Evolutionary conservation across 1,139 yeast genomes (phyloP).

Genomic region (Saccharomyces hybrid): DNA sequence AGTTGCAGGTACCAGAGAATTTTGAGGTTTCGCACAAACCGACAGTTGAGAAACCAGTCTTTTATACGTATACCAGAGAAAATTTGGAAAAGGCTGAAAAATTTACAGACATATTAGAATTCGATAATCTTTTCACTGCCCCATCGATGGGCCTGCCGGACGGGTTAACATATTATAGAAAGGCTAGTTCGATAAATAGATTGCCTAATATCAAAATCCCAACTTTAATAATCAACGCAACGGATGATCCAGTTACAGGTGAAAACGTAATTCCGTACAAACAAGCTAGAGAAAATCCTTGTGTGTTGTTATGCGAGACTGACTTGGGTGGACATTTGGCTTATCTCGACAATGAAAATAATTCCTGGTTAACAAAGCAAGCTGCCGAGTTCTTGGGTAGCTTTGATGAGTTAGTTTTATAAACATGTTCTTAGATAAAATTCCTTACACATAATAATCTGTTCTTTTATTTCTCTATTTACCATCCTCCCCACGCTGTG

Average conservation of each 20-base stretch:
- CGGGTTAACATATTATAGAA: constrained; percentile 63
- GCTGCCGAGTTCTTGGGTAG: constrained; percentile 51
- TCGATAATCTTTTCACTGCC: constrained; percentile 66
- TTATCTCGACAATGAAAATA: constrained; percentile 46
- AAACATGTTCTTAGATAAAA: not conserved
- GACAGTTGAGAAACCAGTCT: constrained; percentile 15
- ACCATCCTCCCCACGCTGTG: constrained; percentile 71
- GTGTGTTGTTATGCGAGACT: constrained; percentile 54
- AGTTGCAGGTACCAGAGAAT: constrained; percentile 33
- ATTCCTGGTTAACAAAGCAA: constrained; percentile 64
- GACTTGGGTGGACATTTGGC: constrained; percentile 79
- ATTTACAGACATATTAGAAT: constrained; percentile 40
- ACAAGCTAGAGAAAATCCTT: constrained; percentile 61
- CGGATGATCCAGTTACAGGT: constrained; percentile 81
- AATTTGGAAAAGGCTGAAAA: constrained; percentile 33
- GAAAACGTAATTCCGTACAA: constrained; percentile 51
- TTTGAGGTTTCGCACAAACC: constrained; percentile 30
- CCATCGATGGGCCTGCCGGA: constrained; percentile 61
- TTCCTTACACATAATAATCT: not conserved
- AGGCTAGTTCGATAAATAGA: constrained; percentile 56
- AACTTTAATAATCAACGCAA: constrained; percentile 53
- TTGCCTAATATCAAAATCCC: constrained; percentile 56
- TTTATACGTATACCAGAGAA: constrained; percentile 26
- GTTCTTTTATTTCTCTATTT: constrained; percentile 7
- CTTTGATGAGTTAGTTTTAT: constrained; percentile 37